These are phyloP conservation scores for Euphorbia celastroides DNA, from an alignment of 441 rosid genomes.

Conservation along the genomic window DNA sequence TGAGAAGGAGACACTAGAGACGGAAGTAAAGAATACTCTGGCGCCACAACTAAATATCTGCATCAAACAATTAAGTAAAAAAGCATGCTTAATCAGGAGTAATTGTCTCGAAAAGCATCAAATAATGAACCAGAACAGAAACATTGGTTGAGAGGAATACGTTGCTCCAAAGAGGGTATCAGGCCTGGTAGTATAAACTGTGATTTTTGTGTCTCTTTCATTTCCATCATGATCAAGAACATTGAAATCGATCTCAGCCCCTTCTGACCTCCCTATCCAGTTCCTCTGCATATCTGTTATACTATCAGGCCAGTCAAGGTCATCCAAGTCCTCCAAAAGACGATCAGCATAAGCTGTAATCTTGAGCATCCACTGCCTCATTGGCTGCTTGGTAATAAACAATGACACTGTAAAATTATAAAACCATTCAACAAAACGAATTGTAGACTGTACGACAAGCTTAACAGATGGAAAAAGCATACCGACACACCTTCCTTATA, in stretches of 20 bases:
- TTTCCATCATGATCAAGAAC: slow-evolving; percentile 51
- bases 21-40: slow-evolving; percentile 66
- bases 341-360: slow-evolving; percentile 95
- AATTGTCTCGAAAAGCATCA: not conserved
- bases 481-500: slow-evolving; percentile 69
- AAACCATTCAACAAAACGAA: slow-evolving; percentile 50
- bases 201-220: slow-evolving; percentile 50
- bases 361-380: slow-evolving; percentile 99
- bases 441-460: slow-evolving; percentile 10
- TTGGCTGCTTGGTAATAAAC: slow-evolving; percentile 99
- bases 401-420: slow-evolving; percentile 90
- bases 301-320: slow-evolving; percentile 94
- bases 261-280: slow-evolving; percentile 96
- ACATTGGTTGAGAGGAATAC: slow-evolving; percentile 34
- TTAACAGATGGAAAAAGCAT: slow-evolving; percentile 15
- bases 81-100: slow-evolving; percentile 12
- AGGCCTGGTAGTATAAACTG: slow-evolving; percentile 84
- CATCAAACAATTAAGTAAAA: slow-evolving; percentile 17
- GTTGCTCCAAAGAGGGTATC: slow-evolving; percentile 93
- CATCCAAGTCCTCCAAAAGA: slow-evolving; percentile 88
- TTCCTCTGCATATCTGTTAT: slow-evolving; percentile 93
- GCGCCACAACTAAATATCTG: slow-evolving; percentile 96
- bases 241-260: slow-evolving; percentile 67
- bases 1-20: slow-evolving; percentile 49
- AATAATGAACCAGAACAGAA: slow-evolving; percentile 4